Evolutionary conservation across 1,139 yeast genomes (phyloP).

Genomic region (Yamadazyma diospyri): DNA sequence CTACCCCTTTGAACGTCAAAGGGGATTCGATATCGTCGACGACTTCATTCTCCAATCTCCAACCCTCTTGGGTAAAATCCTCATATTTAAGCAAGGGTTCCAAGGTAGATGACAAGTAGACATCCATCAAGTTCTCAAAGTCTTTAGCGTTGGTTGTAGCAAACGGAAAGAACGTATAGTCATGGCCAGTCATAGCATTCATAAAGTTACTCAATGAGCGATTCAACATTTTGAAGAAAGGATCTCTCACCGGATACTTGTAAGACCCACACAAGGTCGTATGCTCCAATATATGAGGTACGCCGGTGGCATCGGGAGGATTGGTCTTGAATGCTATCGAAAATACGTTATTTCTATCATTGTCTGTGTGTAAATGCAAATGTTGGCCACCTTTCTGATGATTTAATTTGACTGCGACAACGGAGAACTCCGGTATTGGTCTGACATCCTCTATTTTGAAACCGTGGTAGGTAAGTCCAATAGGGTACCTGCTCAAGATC

Average conservation of each 20-base stretch:
- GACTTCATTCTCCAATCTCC: constrained; percentile 84
- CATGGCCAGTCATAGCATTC: constrained; percentile 99
- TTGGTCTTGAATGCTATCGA: constrained; percentile 89
- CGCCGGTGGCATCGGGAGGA: constrained; percentile 91
- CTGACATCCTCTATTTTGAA: constrained; percentile 59
- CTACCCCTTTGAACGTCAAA: constrained; percentile 86
- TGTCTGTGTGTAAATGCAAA: constrained; percentile 71
- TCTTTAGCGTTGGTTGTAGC: constrained; percentile 88
- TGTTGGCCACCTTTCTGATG: constrained; percentile 75
- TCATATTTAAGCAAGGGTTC: constrained; percentile 74
- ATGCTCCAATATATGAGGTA: constrained; percentile 94
- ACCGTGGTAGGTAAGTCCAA: constrained; percentile 63
- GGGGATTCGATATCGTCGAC: constrained; percentile 57
- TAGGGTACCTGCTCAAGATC: constrained; percentile 46
- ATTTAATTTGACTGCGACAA: constrained; percentile 70
- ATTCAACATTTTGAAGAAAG: constrained; percentile 95
- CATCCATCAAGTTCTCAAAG: constrained; percentile 78
- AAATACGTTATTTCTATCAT: constrained; percentile 83
- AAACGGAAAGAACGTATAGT: constrained; percentile 92
- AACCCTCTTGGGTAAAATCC: constrained; percentile 95
- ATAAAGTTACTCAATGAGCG: constrained; percentile 84
- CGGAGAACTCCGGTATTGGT: constrained; percentile 75
- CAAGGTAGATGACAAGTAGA: constrained; percentile 83
- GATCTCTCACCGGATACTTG: constrained; percentile 91
- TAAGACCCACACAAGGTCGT: constrained; percentile 92